These are phyloP conservation scores for Tulasnella sp. DNA, from an alignment of 768 basidiomycete genomes.

Conservation along the genomic window DNA sequence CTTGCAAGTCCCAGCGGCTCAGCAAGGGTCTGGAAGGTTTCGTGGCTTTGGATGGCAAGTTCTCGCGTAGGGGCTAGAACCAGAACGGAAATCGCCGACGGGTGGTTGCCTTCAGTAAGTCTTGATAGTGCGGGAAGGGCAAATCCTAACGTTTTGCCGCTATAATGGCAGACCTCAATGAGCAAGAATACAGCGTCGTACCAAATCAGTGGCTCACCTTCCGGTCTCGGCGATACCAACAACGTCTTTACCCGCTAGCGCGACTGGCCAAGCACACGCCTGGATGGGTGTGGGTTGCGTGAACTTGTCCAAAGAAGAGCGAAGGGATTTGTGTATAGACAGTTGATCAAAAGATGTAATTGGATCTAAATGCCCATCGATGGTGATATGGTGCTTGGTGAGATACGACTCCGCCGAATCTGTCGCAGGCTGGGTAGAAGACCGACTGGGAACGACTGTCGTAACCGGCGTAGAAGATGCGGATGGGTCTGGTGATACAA, in stretches of 20 bases:
- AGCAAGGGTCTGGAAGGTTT: slow-evolving; percentile 62
- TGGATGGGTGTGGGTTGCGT: slow-evolving; percentile 91
- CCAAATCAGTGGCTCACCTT: slow-evolving; percentile 34
- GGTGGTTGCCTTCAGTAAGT: slow-evolving; percentile 29
- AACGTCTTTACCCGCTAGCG: slow-evolving; percentile 69
- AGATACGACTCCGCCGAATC: neutral
- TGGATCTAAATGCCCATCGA: slow-evolving; percentile 47
- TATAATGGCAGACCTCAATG: slow-evolving; percentile 23
- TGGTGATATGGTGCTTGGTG: slow-evolving; percentile 53
- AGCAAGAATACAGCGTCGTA: neutral
- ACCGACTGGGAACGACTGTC: slow-evolving; percentile 1
- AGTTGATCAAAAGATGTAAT: slow-evolving; percentile 65
- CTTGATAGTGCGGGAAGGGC: slow-evolving; percentile 78
- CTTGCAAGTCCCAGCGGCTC: slow-evolving; percentile 61
- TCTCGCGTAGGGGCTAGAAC: slow-evolving; percentile 93
- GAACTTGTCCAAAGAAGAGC: slow-evolving; percentile 53
- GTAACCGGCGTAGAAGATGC: neutral
- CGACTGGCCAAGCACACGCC: slow-evolving; percentile 86
- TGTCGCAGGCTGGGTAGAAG: neutral
- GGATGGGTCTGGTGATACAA: slow-evolving; percentile 15
- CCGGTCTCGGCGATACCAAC: slow-evolving; percentile 97
- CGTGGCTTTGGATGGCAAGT: slow-evolving; percentile 89
- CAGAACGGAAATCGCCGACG: slow-evolving; percentile 34
- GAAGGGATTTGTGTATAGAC: slow-evolving; percentile 49
- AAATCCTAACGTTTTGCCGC: slow-evolving; percentile 94